Base-by-base conservation (phyloP, 106 monocot species). In the Phalaenopsis equestris region DNA sequence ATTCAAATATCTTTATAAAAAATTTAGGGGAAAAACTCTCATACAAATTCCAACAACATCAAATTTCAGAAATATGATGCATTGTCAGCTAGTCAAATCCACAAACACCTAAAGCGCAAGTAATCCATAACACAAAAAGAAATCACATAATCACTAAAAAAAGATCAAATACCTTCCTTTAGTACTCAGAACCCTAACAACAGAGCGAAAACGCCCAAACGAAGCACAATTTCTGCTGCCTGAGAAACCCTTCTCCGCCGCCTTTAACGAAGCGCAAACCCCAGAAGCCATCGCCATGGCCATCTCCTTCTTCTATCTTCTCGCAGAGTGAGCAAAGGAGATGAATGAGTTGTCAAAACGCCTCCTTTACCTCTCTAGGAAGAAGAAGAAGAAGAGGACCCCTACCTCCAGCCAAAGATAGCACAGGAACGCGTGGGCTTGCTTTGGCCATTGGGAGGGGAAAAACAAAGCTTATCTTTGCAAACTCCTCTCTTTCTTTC, bases 261-360 rank as follows among this genome's bases (percentile, higher is more conserved):
- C 72, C 15, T 14, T 72, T 5, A 72, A 72, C 72, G 72, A 72
- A 72, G 38, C 16, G 5, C 38, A 72, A 72, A 72, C 36, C 15
- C 72, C 39, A 30, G 72, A 72, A 72, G 39, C 72, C 72, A 72
- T 72, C 39, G 72, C 72, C 41, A 72, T 72, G 39, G 72, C 38
- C 72, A 72, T 72, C 72, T 72, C 30, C 41, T 41, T 41, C 72
- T 30, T 41, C 72, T 30, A 12, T 15, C 72, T 72, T 41, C 72
- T 72, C 39, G 72, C 72, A 41, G 72, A 41, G 39, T 3, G 11
- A 39, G 36, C 39, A 72, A 41, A 72, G 30, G 16, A 41, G 72
- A 72, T 15, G 14, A 41, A 72, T n/a, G 41, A 72, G 72, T 4
- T 39, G 36, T 72, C 72, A 72, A 72, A 36, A 14, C 41, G 2